Evolutionary conservation across 768 basidiomycete species (phyloP).

Genomic region (Mycena maculata): DNA sequence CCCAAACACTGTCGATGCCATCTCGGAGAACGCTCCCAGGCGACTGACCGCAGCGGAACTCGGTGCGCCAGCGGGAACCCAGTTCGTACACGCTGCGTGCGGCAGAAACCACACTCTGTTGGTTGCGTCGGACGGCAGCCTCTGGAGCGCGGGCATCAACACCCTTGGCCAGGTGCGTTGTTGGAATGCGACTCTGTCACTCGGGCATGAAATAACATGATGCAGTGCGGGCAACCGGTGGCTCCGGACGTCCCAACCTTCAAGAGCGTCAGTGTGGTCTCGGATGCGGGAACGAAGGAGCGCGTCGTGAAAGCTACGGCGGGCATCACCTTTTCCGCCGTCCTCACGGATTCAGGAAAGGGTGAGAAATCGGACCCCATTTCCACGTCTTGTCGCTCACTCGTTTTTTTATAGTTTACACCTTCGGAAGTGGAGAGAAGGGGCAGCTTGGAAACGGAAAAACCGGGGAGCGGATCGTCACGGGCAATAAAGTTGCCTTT

Average conservation of each 20-base stretch:
- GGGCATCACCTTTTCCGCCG: constrained; percentile 85
- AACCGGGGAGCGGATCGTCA: constrained; percentile 91
- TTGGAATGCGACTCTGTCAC: neutral
- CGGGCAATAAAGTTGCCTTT: constrained; percentile 85
- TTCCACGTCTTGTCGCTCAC: constrained; percentile 9
- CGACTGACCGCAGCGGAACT: constrained; percentile 68
- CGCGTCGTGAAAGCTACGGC: constrained; percentile 79
- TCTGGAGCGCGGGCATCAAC: constrained; percentile 90
- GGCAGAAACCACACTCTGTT: constrained; percentile 87
- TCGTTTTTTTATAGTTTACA: constrained; percentile 67
- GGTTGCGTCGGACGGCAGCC: constrained; percentile 81
- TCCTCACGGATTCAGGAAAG: constrained; percentile 86
- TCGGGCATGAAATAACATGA: neutral
- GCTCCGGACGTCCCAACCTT: constrained; percentile 76
- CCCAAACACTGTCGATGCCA: constrained; percentile 57
- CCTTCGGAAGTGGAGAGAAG: constrained; percentile 91
- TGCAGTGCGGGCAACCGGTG: constrained; percentile 77
- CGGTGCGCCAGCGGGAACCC: constrained; percentile 66
- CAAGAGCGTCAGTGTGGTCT: constrained; percentile 69
- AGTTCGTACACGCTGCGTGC: constrained; percentile 85
- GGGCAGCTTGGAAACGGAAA: constrained; percentile 94
- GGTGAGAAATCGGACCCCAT: constrained; percentile 52
- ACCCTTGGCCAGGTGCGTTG: constrained; percentile 78
- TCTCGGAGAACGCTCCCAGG: constrained; percentile 83
- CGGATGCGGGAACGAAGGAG: constrained; percentile 69